A percentile compares a stretch with the other conserved stretches of the same genome.
Conservation (phyloP, 2,329 filamentous ascomycete species). For the Tetracladium maxilliforme region DNA sequence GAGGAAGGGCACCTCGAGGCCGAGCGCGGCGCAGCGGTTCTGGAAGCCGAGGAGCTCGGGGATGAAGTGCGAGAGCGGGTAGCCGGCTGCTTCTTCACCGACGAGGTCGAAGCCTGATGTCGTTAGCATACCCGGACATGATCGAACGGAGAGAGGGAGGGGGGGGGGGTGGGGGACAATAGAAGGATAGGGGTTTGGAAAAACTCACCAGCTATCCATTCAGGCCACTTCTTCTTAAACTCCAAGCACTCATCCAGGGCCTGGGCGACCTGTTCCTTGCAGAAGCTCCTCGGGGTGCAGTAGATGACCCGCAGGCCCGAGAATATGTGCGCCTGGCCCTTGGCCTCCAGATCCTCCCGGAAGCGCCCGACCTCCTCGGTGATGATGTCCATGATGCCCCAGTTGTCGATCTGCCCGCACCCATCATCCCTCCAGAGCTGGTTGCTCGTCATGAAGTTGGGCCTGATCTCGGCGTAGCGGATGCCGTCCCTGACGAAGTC, state of each 20-base stretch:
- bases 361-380: conserved; percentile 39
- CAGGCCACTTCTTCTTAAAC: conserved; percentile 39
- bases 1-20: conserved; percentile 51
- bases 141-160: not conserved
- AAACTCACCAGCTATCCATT: conserved; percentile 47
- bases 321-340: conserved; percentile 30
- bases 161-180: conserved; percentile 3
- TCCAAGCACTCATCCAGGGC: conserved; percentile 46
- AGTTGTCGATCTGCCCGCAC: conserved; percentile 31
- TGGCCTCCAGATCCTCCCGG: conserved; percentile 25
- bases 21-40: conserved; percentile 27
- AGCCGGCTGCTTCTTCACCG: conserved; percentile 48
- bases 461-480: conserved; percentile 57
- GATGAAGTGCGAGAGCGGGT: conserved; percentile 40
- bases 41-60: conserved; percentile 41
- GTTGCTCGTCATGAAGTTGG: conserved; percentile 52
- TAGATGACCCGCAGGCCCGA: conserved; percentile 58
- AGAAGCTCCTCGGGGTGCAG: conserved; percentile 50
- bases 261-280: conserved; percentile 24
- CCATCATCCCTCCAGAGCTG: conserved; percentile 45
- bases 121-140: not conserved
- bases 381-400: conserved; percentile 45
- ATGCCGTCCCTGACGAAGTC: conserved; percentile 50
- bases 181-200: not conserved
- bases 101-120: conserved; percentile 54